These are phyloP conservation scores for Vitis vinifera DNA, from an alignment of 164 flowering plant species.

Conservation along the genomic window DNA sequence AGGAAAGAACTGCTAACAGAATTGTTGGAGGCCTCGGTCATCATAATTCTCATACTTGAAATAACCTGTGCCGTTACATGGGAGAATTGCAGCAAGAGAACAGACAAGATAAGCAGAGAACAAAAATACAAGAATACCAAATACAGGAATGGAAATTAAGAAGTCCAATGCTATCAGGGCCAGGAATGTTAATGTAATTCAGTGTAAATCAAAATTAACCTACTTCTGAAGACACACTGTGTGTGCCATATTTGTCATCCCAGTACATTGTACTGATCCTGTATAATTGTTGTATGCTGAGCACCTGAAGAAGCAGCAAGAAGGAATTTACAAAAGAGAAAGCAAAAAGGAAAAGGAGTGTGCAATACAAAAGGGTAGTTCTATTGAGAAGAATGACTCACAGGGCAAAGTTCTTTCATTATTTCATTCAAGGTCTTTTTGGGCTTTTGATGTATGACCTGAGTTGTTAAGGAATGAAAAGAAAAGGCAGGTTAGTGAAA, in stretches of 20 bases:
- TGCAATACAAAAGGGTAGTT: not conserved
- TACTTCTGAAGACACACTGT: slow-evolving; percentile 92
- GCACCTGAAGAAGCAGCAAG: slow-evolving; percentile 52
- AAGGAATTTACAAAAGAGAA: not conserved
- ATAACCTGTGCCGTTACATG: slow-evolving; percentile 60
- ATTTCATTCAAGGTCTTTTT: slow-evolving; percentile 88
- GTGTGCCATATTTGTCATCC: slow-evolving; percentile 99
- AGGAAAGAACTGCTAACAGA: slow-evolving; percentile 89
- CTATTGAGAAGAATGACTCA: slow-evolving; percentile 29
- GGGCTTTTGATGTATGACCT: slow-evolving; percentile 99
- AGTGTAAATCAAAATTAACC: slow-evolving; percentile 16
- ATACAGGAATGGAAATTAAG: not conserved
- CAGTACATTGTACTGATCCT: slow-evolving; percentile 99
- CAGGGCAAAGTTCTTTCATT: slow-evolving; percentile 91
- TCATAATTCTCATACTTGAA: slow-evolving; percentile 84
- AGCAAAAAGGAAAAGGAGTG: not conserved
- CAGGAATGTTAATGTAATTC: not conserved
- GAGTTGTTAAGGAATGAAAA: slow-evolving; percentile 11
- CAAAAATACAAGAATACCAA: not conserved
- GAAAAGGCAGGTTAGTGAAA: not conserved
- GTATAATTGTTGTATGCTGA: slow-evolving; percentile 92
- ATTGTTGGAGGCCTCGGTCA: slow-evolving; percentile 92
- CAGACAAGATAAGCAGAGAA: not conserved
- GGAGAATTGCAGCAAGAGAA: not conserved
- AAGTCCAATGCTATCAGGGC: not conserved